Evolutionary conservation across 352 stramenopile genomes (phyloP).

Genomic region (Globisporangium nagaii): DNA sequence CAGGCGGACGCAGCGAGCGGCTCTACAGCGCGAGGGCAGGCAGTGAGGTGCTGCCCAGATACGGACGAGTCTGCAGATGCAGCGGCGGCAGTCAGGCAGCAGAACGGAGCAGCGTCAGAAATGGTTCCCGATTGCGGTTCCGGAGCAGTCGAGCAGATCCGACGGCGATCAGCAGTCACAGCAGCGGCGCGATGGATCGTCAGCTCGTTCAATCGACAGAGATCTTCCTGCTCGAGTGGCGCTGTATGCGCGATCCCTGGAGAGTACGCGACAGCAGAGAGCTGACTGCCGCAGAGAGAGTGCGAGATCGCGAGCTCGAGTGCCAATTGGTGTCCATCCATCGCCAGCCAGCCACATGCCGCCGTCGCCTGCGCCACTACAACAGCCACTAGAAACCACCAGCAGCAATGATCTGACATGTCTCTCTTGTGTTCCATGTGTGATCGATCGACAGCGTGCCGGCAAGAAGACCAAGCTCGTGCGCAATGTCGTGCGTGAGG

Average conservation of each 20-base stretch:
- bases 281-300: background rate
- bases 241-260: too few relatives aligned
- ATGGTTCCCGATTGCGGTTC: background rate
- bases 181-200: background rate
- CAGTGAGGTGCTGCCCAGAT: too few relatives aligned
- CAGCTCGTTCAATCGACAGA: background rate
- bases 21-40: too few relatives aligned
- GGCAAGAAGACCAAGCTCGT: conserved; percentile 95
- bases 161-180: background rate
- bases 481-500: conserved; percentile 95
- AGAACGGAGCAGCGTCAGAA: background rate
- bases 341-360: background rate
- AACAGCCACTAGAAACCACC: background rate
- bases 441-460: conserved; percentile 36
- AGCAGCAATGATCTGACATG: background rate
- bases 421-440: background rate
- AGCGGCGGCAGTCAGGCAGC: background rate
- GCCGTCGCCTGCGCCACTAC: background rate
- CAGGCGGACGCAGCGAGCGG: background rate
- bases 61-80: background rate
- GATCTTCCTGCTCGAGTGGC: background rate
- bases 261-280: background rate
- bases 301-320: background rate
- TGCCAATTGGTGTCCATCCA: too few relatives aligned
- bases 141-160: background rate